Conservation (phyloP, 805 yeast genomes). For the Scheffersomyces amazonensis region DNA sequence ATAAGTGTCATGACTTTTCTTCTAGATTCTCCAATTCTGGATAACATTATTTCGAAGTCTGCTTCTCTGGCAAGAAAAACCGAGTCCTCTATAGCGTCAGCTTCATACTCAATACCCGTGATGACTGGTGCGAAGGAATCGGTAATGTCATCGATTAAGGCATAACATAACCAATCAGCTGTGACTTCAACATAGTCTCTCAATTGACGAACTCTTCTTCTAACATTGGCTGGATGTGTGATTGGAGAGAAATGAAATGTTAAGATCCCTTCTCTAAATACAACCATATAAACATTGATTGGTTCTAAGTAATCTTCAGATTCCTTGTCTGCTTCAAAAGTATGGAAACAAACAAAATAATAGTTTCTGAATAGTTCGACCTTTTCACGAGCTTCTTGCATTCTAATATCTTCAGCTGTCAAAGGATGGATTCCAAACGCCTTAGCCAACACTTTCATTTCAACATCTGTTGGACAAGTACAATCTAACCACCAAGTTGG, state of each 20-base stretch:
- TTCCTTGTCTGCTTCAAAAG: conserved; percentile 83
- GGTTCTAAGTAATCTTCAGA: conserved; percentile 83
- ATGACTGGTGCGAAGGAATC: conserved; percentile 84
- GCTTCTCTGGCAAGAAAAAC: conserved; percentile 76
- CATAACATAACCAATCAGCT: conserved; percentile 82
- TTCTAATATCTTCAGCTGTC: conserved; percentile 94
- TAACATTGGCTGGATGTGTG: conserved; percentile 62
- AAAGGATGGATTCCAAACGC: conserved; percentile 97
- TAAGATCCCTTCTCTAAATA: conserved; percentile 56
- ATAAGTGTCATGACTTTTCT: conserved; percentile 89
- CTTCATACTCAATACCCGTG: conserved; percentile 73
- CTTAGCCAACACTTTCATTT: conserved; percentile 87
- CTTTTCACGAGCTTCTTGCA: conserved; percentile 96
- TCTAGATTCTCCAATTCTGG: conserved; percentile 84
- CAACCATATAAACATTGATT: conserved; percentile 67
- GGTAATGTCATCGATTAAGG: conserved; percentile 78
- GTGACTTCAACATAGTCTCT: conserved; percentile 75
- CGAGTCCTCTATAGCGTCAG: conserved; percentile 79
- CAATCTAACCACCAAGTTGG: conserved; percentile 98
- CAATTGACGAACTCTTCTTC: conserved; percentile 78
- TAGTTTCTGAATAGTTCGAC: conserved; percentile 87
- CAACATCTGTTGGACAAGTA: conserved; percentile 88
- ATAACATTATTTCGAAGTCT: conserved; percentile 75
- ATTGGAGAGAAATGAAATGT: conserved; percentile 61
- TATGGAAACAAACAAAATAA: conserved; percentile 94